A percentile compares a stretch with the other conserved stretches of the same genome.
These are phyloP conservation scores for Juglanconis oblonga DNA, from an alignment of 2,329 filamentous ascomycete genomes.

Conservation along the genomic window DNA sequence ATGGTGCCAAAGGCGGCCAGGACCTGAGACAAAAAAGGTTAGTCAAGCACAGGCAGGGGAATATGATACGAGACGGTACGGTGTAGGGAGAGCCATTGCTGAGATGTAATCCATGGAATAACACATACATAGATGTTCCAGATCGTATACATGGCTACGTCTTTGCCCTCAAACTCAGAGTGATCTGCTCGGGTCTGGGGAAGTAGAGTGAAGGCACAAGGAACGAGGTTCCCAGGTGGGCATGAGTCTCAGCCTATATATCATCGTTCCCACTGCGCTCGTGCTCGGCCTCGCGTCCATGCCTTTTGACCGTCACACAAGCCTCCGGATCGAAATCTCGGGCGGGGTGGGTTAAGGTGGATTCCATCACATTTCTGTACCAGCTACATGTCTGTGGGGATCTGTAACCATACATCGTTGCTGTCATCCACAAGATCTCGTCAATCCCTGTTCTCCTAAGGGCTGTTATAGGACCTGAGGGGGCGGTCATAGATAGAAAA, in stretches of 20 bases:
- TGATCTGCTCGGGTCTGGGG: neutral
- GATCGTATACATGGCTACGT: constrained; percentile 17
- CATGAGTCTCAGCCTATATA: neutral
- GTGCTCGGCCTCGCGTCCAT: neutral
- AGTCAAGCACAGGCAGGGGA: too few species aligned
- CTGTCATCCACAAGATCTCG: neutral
- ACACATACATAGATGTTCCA: constrained; percentile 17
- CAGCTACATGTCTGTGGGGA: too few species aligned
- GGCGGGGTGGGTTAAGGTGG: too few species aligned
- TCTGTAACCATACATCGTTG: neutral
- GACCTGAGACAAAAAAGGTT: neutral
- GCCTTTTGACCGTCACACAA: too few species aligned
- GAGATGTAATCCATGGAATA: too few species aligned
- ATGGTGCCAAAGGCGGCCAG: constrained; percentile 21
- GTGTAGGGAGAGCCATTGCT: too few species aligned
- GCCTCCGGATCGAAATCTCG: too few species aligned
- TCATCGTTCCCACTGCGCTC: neutral
- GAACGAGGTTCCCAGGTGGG: neutral
- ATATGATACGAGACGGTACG: too few species aligned
- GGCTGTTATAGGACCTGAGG: too few species aligned
- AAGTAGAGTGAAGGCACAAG: neutral
- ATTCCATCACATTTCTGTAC: too few species aligned
- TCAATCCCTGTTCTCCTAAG: too few species aligned
- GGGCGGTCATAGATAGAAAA: neutral
- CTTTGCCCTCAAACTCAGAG: neutral